phyloP scores from a whole-genome alignment of 192 early-diverging fungal genomes.

The Mortierella alpina region DNA sequence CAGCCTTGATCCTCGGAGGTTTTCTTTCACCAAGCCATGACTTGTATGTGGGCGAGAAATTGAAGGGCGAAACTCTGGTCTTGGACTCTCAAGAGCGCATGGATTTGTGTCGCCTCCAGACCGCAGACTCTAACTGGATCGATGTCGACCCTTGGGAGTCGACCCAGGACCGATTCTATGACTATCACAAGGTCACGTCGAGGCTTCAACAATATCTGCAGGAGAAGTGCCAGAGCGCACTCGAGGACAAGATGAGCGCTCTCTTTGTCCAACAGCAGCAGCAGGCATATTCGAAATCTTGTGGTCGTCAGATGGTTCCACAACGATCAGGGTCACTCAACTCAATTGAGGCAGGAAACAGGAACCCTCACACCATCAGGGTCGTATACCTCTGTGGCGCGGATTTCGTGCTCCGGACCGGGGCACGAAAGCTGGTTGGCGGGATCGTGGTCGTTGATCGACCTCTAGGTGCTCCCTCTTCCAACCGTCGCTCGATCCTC shows the following conservation, averaged over 20 bases:
- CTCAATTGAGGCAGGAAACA: slow-evolving; percentile 11
- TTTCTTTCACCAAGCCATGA: slow-evolving; percentile 56
- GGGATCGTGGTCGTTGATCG: slow-evolving; percentile 49
- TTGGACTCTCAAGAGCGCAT: slow-evolving; percentile 35
- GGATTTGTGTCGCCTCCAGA: slow-evolving; percentile 46
- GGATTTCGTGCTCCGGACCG: slow-evolving; percentile 52
- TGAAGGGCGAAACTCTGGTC: slow-evolving; percentile 34
- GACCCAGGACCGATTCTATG: slow-evolving; percentile 36
- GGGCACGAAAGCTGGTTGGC: slow-evolving; percentile 36
- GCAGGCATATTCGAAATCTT: slow-evolving; percentile 13
- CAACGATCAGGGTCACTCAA: slow-evolving; percentile 51
- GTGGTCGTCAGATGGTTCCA: slow-evolving; percentile 19
- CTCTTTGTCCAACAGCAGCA: slow-evolving; percentile 15
- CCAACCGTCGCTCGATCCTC: slow-evolving; percentile 39
- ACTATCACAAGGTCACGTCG: slow-evolving; percentile 42
- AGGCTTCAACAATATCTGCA: slow-evolving; percentile 38
- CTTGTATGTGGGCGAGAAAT: slow-evolving; percentile 45
- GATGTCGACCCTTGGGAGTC: slow-evolving; percentile 56
- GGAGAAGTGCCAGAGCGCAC: slow-evolving; percentile 24
- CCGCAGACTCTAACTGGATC: slow-evolving; percentile 49
- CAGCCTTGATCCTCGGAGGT: slow-evolving; percentile 49
- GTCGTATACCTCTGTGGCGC: slow-evolving; percentile 57
- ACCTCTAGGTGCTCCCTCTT: slow-evolving; percentile 36
- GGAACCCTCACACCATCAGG: slow-evolving; percentile 50
- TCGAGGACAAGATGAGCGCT: slow-evolving; percentile 29